These are phyloP conservation scores for Coleophoma eucalyptorum DNA, from an alignment of 2,329 filamentous ascomycete genomes.

Conservation along the genomic window DNA sequence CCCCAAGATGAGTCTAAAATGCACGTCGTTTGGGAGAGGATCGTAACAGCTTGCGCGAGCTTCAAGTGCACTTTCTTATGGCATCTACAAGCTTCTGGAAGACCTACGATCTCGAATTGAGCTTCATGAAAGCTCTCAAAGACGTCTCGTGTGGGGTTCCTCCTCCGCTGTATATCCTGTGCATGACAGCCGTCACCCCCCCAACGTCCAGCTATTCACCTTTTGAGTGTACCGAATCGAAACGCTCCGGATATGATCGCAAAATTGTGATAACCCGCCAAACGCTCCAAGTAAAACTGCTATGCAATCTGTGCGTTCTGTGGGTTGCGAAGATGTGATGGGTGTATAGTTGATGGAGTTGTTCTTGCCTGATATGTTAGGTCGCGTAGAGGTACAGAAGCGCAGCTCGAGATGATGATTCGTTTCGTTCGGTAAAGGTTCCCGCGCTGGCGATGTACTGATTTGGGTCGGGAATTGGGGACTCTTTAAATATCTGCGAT, in stretches of 20 bases:
- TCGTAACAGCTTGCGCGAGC: conserved; percentile 14
- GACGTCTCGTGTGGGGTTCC: conserved; percentile 24
- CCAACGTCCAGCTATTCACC: conserved; percentile 16
- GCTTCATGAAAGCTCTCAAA: conserved; percentile 24
- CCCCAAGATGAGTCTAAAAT: too few relatives aligned
- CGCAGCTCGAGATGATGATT: neutral
- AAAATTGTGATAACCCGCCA: too few relatives aligned
- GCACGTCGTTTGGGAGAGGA: neutral
- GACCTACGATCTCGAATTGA: conserved; percentile 28
- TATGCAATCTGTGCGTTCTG: neutral
- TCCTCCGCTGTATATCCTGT: conserved; percentile 20
- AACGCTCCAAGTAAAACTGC: neutral
- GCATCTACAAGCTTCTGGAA: conserved; percentile 24
- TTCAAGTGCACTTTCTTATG: conserved; percentile 12
- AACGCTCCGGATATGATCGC: too few relatives aligned
- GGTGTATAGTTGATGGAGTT: neutral
- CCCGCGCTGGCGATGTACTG: too few relatives aligned
- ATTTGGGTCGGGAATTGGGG: too few relatives aligned
- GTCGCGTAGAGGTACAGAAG: too few relatives aligned
- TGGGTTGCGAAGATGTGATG: neutral
- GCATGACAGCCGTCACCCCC: conserved; percentile 14
- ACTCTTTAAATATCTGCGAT: too few relatives aligned
- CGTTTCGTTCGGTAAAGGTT: neutral
- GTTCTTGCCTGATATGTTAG: neutral
- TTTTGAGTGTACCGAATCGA: conserved; percentile 5